These are phyloP conservation scores for Stramenopiles sp. DNA, from an alignment of 352 stramenopile species.

Conservation along the genomic window DNA sequence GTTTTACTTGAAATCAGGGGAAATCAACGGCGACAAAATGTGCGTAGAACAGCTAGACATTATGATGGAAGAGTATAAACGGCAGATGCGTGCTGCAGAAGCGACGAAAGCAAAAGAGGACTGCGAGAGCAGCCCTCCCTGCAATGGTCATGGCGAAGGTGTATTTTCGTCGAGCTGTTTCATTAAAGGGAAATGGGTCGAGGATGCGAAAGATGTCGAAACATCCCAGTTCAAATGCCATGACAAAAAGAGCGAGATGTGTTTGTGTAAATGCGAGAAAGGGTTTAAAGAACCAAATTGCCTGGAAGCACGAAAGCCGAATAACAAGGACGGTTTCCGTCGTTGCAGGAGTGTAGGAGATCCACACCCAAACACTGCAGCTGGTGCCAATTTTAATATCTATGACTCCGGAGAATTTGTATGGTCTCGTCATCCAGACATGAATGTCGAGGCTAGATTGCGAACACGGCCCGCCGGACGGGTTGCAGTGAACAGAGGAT, in stretches of 20 bases:
- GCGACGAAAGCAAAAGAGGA: neutral
- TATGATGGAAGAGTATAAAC: slow-evolving; percentile 1
- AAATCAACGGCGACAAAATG: neutral
- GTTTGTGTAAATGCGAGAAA: slow-evolving; percentile 9
- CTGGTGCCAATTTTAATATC: slow-evolving; percentile 8
- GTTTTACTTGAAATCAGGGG: neutral
- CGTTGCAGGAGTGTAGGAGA: slow-evolving; percentile 1
- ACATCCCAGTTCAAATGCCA: neutral
- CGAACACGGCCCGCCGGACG: neutral
- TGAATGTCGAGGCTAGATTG: neutral
- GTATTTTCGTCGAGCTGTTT: neutral
- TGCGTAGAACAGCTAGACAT: neutral
- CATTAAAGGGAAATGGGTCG: neutral
- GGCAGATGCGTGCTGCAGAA: neutral
- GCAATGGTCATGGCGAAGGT: slow-evolving; percentile 11
- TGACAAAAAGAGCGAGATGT: neutral
- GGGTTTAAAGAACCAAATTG: slow-evolving; percentile 9
- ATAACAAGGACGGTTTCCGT: slow-evolving; percentile 4
- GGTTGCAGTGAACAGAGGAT: slow-evolving; percentile 11
- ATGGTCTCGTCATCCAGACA: neutral
- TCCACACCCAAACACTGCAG: slow-evolving; percentile 8
- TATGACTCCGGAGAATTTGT: slow-evolving; percentile 13
- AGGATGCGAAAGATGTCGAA: neutral
- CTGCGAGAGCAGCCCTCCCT: neutral
- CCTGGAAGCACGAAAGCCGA: neutral